Conservation (phyloP, 148 eudicot species). For the Vaccinium macrocarpon region DNA sequence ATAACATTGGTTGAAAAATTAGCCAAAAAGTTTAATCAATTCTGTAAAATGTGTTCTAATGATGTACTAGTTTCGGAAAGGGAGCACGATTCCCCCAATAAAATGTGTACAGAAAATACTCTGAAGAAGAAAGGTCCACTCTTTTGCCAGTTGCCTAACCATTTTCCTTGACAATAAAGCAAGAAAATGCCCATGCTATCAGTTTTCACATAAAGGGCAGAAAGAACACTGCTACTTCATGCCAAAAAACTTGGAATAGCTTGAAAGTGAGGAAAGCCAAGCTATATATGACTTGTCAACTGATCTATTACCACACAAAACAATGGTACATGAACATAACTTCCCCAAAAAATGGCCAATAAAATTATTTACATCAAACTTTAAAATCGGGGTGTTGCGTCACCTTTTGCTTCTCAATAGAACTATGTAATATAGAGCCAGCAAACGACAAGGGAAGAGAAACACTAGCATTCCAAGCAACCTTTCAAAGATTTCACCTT, state of each 20-base stretch:
- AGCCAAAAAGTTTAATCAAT: background rate
- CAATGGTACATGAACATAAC: background rate
- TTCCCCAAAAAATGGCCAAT: background rate
- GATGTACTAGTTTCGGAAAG: background rate
- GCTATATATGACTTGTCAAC: background rate
- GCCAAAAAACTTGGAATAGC: background rate
- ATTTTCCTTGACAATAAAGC: background rate
- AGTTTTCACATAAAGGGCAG: background rate
- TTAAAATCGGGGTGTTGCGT: background rate
- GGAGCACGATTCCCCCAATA: background rate
- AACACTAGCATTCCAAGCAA: background rate
- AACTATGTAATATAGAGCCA: background rate
- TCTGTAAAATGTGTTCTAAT: background rate
- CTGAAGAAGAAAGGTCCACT: background rate
- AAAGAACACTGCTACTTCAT: background rate
- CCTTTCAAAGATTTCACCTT: background rate
- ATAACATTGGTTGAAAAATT: conserved; percentile 11
- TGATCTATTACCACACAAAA: background rate
- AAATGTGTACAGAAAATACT: background rate
- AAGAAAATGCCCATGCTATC: background rate
- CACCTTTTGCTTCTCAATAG: background rate
- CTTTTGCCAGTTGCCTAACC: background rate
- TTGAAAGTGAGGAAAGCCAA: background rate
- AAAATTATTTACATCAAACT: background rate
- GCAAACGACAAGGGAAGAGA: background rate